Evolutionary conservation across 148 eudicot genomes (phyloP), one percentile per base, ranked within the genome.

Genomic region (Rhododendron vialii): DNA sequence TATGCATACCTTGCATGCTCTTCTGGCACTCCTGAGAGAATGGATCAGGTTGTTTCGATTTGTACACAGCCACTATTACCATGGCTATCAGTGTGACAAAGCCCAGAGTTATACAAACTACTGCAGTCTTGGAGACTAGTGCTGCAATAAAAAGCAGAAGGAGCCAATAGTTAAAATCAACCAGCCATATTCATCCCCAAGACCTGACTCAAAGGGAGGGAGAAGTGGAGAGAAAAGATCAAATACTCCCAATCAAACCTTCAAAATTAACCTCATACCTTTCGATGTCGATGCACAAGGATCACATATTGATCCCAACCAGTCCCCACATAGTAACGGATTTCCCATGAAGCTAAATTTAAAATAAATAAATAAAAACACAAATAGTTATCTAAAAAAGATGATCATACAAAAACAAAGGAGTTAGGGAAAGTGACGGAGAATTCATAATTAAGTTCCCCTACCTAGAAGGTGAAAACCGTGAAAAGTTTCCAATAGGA

Each of bases 261-360:
- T 9, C 26, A 73, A 73, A 50, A 75, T 75, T n/a, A 65, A 80
- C 33, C 30, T n/a, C 1, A 67, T 91, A 92, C 95, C 93, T 82
- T 88, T 94, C 24, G 94, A 75, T 85, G 87, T 87, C 8, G 87
- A 45, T 76, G 87, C 86, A 59, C 69, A 83, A 43, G 93, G 96
- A 65, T 90, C 89, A 55, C 96, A 94, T 35, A 92, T 92, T 41
- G 95, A 94, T 74, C 95, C 94, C 55, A 89, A 84, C 96, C 96
- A 94, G 86, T 94, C 90, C 7, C 96, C 94, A 86, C 96, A 93
- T 77, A 94, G 28, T 11, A 88, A 87, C 71, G 95, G 93, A 78
- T 94, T 94, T 59, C 96, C 96, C 15, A 92, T 85, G 85, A 91
- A 94, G 88, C 96, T 94, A 17, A 90, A 35, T n/a, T n/a, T 61